Conservation (phyloP, 805 yeast species). For the Candida lessepsii region DNA sequence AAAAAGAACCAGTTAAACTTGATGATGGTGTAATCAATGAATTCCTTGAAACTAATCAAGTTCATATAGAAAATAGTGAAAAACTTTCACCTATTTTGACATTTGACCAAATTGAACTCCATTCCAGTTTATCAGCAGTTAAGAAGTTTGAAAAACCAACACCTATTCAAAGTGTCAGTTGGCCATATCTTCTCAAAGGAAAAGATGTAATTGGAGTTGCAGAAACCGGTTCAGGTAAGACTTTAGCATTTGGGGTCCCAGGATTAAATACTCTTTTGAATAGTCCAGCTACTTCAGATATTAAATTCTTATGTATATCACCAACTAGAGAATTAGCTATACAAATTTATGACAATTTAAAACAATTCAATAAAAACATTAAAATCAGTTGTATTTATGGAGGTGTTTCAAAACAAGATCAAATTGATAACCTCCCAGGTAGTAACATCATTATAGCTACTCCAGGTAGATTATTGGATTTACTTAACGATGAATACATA, state of each 20-base stretch:
- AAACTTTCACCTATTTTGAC: conserved; percentile 65
- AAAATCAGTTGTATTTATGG: conserved; percentile 89
- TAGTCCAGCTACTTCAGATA: conserved; percentile 41
- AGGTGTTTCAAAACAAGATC: conserved; percentile 95
- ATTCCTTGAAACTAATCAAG: conserved; percentile 57
- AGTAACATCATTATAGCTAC: conserved; percentile 91
- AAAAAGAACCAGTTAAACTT: conserved; percentile 20
- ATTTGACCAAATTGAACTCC: conserved; percentile 56
- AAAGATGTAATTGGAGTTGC: conserved; percentile 96
- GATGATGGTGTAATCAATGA: conserved; percentile 53
- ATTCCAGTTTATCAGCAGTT: conserved; percentile 58
- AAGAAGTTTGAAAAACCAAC: conserved; percentile 85
- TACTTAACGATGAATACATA: conserved; percentile 83
- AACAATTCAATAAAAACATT: conserved; percentile 60
- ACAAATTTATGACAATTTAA: conserved; percentile 85
- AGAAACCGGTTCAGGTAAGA: conserved; percentile 97
- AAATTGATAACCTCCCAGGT: conserved; percentile 62
- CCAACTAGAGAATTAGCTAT: conserved; percentile 98
- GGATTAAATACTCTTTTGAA: conserved; percentile 71
- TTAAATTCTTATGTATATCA: conserved; percentile 80
- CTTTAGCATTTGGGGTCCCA: conserved; percentile 96
- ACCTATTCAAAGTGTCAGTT: conserved; percentile 90
- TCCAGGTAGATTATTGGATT: conserved; percentile 94
- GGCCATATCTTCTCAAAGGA: conserved; percentile 83
- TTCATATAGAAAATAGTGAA: conserved; percentile 64